Evolutionary conservation across 2,329 filamentous ascomycete genomes (phyloP).

Genomic region (Colletotrichum chrysophilum): DNA sequence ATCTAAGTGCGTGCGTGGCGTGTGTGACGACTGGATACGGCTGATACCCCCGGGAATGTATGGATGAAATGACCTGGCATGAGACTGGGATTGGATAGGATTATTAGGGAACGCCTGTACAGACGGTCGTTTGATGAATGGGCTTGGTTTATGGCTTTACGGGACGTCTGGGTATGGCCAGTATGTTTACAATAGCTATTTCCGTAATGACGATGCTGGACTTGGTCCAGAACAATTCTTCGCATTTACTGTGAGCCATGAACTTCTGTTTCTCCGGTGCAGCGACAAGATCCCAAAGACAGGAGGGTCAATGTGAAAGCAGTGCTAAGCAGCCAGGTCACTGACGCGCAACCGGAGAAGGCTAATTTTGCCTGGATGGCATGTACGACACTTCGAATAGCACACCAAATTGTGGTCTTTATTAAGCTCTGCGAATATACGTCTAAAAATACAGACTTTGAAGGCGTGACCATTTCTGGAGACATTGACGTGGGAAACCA

Average conservation of each 20-base stretch:
- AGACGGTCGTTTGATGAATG: not conserved
- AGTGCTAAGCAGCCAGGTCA: not conserved
- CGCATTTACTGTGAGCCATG: not conserved
- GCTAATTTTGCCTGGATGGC: not conserved
- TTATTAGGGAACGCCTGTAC: not conserved
- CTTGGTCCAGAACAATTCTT: not conserved
- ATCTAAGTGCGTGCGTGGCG: not conserved
- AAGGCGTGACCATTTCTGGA: not conserved
- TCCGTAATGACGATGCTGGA: not conserved
- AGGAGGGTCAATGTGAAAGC: not conserved
- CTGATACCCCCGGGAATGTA: constrained; percentile 4
- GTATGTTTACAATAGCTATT: not conserved
- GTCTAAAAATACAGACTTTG: not conserved
- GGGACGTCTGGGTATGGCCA: not conserved
- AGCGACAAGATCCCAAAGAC: not conserved
- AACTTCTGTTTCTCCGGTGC: not conserved
- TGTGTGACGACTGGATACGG: not conserved
- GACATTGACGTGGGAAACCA: not conserved
- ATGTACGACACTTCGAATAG: not conserved
- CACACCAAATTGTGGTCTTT: not conserved
- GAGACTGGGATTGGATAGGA: not conserved
- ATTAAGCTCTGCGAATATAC: not conserved
- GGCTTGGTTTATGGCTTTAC: not conserved
- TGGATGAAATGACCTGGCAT: not conserved
- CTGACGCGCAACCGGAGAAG: not conserved